These are phyloP conservation scores for Pelargonium cotyledonis DNA, from an alignment of 441 rosid species.

Conservation along the genomic window DNA sequence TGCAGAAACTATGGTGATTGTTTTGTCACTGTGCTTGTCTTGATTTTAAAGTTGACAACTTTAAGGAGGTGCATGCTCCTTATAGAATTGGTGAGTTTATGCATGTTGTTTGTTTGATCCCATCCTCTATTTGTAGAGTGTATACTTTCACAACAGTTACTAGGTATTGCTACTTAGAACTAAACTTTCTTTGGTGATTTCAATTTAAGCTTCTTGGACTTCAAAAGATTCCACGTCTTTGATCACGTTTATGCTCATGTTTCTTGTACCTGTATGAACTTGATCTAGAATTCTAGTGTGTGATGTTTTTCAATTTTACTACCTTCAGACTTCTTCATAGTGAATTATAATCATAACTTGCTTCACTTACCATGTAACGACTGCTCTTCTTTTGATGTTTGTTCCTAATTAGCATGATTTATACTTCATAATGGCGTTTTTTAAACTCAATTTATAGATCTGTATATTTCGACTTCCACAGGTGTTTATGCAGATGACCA, in stretches of 20 bases:
- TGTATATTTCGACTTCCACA: slow-evolving; percentile 12
- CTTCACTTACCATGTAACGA: not conserved
- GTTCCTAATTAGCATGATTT: not conserved
- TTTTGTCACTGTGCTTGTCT: not conserved
- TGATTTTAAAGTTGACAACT: not conserved
- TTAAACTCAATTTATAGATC: not conserved
- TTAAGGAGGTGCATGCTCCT: not conserved
- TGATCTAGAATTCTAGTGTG: too few species aligned
- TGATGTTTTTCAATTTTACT: too few species aligned
- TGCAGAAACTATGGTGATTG: not conserved
- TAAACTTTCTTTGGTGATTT: too few species aligned
- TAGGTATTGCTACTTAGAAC: too few species aligned
- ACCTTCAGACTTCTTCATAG: too few species aligned
- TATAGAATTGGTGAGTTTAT: not conserved
- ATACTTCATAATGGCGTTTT: not conserved
- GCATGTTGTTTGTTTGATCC: not conserved
- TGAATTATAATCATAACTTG: too few species aligned
- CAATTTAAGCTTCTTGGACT: too few species aligned
- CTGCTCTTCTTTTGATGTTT: too few species aligned
- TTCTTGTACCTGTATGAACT: too few species aligned
- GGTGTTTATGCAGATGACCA: slow-evolving; percentile 71
- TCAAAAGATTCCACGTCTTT: too few species aligned
- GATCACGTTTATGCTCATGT: too few species aligned
- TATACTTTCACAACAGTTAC: too few species aligned
- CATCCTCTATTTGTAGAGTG: not conserved